A percentile compares a stretch with the other conserved stretches of the same genome.
Evolutionary conservation across 768 basidiomycete species (phyloP).

Genomic region (Collybiopsis luxurians): DNA sequence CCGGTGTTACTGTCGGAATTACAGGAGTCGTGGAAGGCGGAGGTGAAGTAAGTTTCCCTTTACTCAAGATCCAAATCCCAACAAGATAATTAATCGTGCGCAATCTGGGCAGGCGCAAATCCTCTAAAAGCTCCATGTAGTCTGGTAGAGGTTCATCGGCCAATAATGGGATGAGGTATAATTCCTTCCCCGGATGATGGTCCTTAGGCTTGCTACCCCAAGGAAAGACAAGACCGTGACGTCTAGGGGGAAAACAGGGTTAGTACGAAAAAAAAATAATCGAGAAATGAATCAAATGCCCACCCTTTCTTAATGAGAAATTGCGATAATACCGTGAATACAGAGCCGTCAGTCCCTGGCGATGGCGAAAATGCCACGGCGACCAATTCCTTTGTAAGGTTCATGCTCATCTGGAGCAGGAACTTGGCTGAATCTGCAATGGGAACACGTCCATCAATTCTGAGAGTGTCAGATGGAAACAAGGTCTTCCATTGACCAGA

Average conservation of each 20-base stretch:
- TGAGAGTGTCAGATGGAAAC: slow-evolving; percentile 66
- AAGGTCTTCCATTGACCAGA: slow-evolving; percentile 73
- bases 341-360: slow-evolving; percentile 38
- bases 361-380: slow-evolving; percentile 70
- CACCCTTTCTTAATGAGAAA: slow-evolving; percentile 75
- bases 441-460: slow-evolving; percentile 84
- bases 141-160: slow-evolving; percentile 72
- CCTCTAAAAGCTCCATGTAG: slow-evolving; percentile 80
- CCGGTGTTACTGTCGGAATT: slow-evolving; percentile 12
- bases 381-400: slow-evolving; percentile 73
- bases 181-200: slow-evolving; percentile 73
- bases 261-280: not conserved
- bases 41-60: slow-evolving; percentile 66
- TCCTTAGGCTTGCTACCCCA: slow-evolving; percentile 80
- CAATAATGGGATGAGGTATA: slow-evolving; percentile 80
- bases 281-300: slow-evolving; percentile 22
- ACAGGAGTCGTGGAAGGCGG: slow-evolving; percentile 28
- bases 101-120: slow-evolving; percentile 62
- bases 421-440: slow-evolving; percentile 75
- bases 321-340: slow-evolving; percentile 60
- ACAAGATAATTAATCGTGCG: slow-evolving; percentile 69
- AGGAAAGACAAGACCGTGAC: slow-evolving; percentile 83
- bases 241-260: slow-evolving; percentile 39
- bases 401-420: slow-evolving; percentile 75
- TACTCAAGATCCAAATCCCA: slow-evolving; percentile 83